Evolutionary conservation across 768 basidiomycete genomes (phyloP), one percentile per base, ranked within the genome.

Genomic region (Mycena venus): DNA sequence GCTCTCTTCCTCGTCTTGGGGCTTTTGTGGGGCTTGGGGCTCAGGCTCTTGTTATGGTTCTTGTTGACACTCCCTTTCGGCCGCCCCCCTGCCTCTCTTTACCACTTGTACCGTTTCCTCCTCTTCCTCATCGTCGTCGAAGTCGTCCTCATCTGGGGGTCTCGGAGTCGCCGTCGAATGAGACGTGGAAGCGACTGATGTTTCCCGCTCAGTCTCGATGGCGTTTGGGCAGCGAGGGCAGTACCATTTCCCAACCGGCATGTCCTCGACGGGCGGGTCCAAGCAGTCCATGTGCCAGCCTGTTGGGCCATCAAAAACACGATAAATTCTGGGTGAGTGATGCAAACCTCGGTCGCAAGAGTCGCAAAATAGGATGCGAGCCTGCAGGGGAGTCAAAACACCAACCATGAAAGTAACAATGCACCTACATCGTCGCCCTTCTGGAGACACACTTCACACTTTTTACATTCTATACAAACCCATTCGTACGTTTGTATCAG

Each of bases 381-480:
- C 91, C 95, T 97, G 80, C 4, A 29, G 66, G 32, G 32, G 58
- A 15, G 63, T 83, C 75, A 82, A n/a, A 79, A 65, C n/a, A 71
- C 36, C 34, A 31, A 42, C 32, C 75, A 70, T 70, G 38, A 53
- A 61, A 42, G 44, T 56, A 76, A 58, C 68, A 67, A 75, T 69
- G 66, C 64, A 86, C 96, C 84, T 84, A 98, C 97, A 83, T 97
- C 96, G 83, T 96, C 94, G 25, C 94, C 95, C 80, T 97, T 96
- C 78, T 91, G 85, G 55, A 89, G 84, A 80, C 97, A 99, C 68
- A 96, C 86, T 84, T 97, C 95, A 82, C 97, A 99, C 70, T 87
- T 92, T 86, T 98, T 98, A 86, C 97, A 98, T 76, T 97, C 95
- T 40, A 92, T 89, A 80, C 97, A 99, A 73, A 90, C 90, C 97